Base-by-base conservation (phyloP, 139 green algal species). In the Chlamydomonas eustigma region DNA sequence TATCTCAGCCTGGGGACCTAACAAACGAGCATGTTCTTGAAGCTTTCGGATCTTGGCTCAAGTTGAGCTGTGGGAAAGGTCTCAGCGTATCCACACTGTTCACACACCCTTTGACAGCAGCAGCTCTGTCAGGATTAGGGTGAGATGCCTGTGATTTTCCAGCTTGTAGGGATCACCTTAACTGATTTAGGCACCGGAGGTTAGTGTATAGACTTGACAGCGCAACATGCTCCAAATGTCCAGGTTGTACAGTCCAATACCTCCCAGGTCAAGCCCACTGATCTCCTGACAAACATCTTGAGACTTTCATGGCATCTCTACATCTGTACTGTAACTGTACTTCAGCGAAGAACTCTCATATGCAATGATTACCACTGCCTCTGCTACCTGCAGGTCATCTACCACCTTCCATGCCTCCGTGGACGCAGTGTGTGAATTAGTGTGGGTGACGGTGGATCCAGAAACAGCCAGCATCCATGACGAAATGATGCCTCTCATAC, bases 11-110 rank as follows among this genome's bases (percentile, higher is more conserved):
- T 4, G 69, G 37, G n/a, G 44, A 67, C 12, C 71, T 22, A 67
- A 67, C 71, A 35, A 38, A 67, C 30, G 24, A 65, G 30, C 30
- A 25, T 22, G n/a, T 32, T 4, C 81, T 97, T 44, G 83, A 94
- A 73, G 90, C 90, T 24, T 94, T 97, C 52, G 82, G 80, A 4
- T 76, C 88, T 1, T 97, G 93, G 93, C 79, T 97, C 33, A 81
- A 80, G 50, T 84, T 97, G 34, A 86, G 73, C 3, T 79, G 81
- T 24, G 86, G 77, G 6, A 25, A 51, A 0, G 72, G 51, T 34
- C 63, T 85, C 63, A 74, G 77, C 36, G 74, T 58, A 39, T 73
- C 52, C 39, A 71, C 2, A 44, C 74, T 74, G 76, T 34, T 51
- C 51, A 71, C 51, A 50, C 71, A 36, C 44, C 77, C 74, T 31